Evolutionary conservation across 495 filamentous ascomycete genomes (phyloP).

Genomic region (Penicillium atrosanguineum): DNA sequence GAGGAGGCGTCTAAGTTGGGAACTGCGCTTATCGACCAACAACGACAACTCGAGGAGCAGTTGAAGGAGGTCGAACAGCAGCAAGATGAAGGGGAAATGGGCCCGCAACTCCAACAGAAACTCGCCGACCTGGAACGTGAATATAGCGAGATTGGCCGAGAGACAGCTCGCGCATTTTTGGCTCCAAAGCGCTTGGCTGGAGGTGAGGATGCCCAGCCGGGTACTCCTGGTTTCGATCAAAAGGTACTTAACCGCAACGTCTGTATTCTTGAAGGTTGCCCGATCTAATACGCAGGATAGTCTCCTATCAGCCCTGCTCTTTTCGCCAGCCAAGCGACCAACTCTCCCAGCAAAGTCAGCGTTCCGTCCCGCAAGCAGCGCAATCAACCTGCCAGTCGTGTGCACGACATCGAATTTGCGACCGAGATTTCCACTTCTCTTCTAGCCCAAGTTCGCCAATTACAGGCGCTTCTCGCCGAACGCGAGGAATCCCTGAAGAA

Average conservation of each 20-base stretch:
- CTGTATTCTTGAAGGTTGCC: not conserved
- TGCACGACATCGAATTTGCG: slow-evolving; percentile 94
- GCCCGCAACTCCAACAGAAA: slow-evolving; percentile 77
- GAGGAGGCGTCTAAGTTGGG: slow-evolving; percentile 88
- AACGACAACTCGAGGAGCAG: slow-evolving; percentile 72
- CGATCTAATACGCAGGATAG: slow-evolving; percentile 36
- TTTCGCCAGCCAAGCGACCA: slow-evolving; percentile 79
- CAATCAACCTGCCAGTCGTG: slow-evolving; percentile 81
- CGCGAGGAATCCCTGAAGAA: slow-evolving; percentile 82
- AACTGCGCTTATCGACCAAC: slow-evolving; percentile 79
- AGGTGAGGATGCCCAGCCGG: slow-evolving; percentile 54
- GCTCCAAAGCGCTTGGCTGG: slow-evolving; percentile 73
- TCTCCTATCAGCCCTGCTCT: slow-evolving; percentile 72
- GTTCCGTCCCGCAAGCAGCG: slow-evolving; percentile 82
- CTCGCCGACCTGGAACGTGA: slow-evolving; percentile 87
- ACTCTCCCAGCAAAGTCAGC: slow-evolving; percentile 84
- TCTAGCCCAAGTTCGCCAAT: slow-evolving; percentile 80
- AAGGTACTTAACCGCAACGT: slow-evolving; percentile 41
- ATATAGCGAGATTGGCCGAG: slow-evolving; percentile 90
- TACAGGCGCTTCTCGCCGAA: slow-evolving; percentile 80
- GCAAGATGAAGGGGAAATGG: slow-evolving; percentile 76
- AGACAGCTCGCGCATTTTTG: slow-evolving; percentile 85
- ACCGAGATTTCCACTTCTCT: slow-evolving; percentile 92
- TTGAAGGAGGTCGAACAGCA: slow-evolving; percentile 81
- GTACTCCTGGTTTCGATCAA: slow-evolving; percentile 61